Evolutionary conservation across 257 asterid species (phyloP), one percentile per base, ranked within the genome.

Genomic region (Voacanga thouarsii): DNA sequence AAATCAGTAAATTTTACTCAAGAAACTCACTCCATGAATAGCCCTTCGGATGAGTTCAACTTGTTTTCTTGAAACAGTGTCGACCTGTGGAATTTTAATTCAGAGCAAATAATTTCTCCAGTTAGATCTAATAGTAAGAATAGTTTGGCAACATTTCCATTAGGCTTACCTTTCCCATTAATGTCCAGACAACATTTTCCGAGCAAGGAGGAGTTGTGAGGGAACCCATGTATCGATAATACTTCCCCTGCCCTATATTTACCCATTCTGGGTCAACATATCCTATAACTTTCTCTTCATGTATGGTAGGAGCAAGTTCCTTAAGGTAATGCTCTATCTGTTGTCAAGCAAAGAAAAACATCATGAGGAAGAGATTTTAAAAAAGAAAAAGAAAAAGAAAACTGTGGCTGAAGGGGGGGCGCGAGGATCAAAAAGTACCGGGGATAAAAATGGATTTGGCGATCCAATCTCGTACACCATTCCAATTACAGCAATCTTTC

Each of bases 121-220:
- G 37, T 33, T 33, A 33, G 37, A 33, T 2, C 37, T 33, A 33
- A 33, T 4, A 49, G 2, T 12, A 49, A 9, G 12, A 49, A 49
- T 49, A 49, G 16, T 12, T 49, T 49, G 53, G 9, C 47, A 44
- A 49, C 12, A 5, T 51, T 51, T 12, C 14, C 53, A 47, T 47
- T 8, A 45, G 10, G 6, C 16, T 70, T 79, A 88, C 96, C 89
- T 83, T 82, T 80, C 30, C 75, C 0, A 83, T 64, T 50, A 91
- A 78, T 9, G 94, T 84, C 96, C 96, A 91, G 0, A 57, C 64
- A 21, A 89, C 70, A 72, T 79, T 70, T 60, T 86, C 83, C 6
- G 92, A 83, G 74, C 96, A 91, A 9, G 97, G 96, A 77, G 56
- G 97, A n/a, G 65, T 49, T 0, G 97, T 91, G 51, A 91, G 91